Percentiles rank a stretch among this genome's conserved stretches.
Evolutionary conservation across 768 basidiomycete species (phyloP).

Genomic region (Psilocybe subaeruginosa): DNA sequence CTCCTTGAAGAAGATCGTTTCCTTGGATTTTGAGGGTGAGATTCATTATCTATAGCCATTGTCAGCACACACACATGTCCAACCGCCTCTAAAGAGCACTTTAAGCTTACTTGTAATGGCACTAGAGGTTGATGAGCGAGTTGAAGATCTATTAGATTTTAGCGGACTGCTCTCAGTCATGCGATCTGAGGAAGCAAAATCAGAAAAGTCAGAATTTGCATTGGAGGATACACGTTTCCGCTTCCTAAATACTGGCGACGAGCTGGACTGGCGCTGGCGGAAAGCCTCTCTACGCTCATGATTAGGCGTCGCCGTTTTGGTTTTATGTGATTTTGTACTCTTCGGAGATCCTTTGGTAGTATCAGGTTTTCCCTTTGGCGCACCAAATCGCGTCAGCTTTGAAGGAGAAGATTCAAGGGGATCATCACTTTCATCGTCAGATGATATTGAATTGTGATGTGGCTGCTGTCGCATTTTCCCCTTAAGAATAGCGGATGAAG

Average conservation of each 20-base stretch:
- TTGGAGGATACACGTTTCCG: conserved; percentile 12
- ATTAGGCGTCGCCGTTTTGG: not conserved
- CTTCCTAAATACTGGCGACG: not conserved
- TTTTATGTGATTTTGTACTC: not conserved
- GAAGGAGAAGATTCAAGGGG: conserved; percentile 1
- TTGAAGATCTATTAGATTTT: not conserved
- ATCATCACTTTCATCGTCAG: conserved; percentile 27
- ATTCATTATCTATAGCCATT: not conserved
- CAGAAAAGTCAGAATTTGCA: not conserved
- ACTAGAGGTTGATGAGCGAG: not conserved
- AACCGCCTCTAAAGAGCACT: not conserved
- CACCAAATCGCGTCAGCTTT: not conserved
- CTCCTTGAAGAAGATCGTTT: conserved; percentile 7
- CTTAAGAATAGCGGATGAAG: not conserved
- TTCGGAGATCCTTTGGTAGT: not conserved
- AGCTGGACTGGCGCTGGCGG: not conserved
- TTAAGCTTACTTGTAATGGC: not conserved
- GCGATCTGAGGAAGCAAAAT: not conserved
- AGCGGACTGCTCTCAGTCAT: not conserved
- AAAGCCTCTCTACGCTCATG: not conserved
- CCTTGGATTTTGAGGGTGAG: not conserved
- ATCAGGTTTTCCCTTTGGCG: not conserved
- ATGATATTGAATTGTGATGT: not conserved
- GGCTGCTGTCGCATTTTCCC: not conserved
- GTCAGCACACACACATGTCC: not conserved